Conservation (phyloP, 2,329 filamentous ascomycete genomes). For the Neofusicoccum laricinum region DNA sequence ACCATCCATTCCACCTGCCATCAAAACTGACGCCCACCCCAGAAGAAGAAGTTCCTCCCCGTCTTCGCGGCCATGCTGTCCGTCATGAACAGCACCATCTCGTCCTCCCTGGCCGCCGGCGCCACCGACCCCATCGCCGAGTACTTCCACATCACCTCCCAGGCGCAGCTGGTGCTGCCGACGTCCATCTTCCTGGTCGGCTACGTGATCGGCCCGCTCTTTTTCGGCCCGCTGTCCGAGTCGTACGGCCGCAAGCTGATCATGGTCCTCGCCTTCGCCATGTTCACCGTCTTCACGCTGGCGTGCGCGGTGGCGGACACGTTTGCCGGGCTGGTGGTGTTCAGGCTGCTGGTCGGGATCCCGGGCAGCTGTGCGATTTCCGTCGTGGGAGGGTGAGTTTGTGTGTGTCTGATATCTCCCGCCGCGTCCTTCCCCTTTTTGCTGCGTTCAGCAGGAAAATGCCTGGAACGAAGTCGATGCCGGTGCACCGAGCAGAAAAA, state of each 20-base stretch:
- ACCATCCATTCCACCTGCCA: background rate
- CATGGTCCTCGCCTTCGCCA: constrained; percentile 50
- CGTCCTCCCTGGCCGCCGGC: constrained; percentile 63
- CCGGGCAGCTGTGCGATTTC: constrained; percentile 52
- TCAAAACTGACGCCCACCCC: background rate
- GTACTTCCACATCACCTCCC: constrained; percentile 55
- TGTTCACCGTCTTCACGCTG: constrained; percentile 46
- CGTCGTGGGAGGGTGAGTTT: constrained; percentile 53
- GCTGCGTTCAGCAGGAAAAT: too few species aligned
- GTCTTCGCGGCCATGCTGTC: constrained; percentile 55
- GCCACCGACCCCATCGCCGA: constrained; percentile 56
- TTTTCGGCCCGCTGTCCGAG: constrained; percentile 46
- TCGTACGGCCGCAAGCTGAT: constrained; percentile 45
- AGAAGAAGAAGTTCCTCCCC: constrained; percentile 56
- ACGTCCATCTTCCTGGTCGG: constrained; percentile 52
- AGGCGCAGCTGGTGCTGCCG: constrained; percentile 44
- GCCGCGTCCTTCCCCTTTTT: background rate
- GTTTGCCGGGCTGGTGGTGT: constrained; percentile 43
- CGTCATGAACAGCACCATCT: constrained; percentile 67
- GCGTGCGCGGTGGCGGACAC: constrained; percentile 44
- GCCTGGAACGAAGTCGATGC: too few species aligned
- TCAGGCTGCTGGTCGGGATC: constrained; percentile 44
- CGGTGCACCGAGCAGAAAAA: too few species aligned
- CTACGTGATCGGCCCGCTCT: constrained; percentile 44
- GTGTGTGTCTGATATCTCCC: background rate